phyloP scores from a whole-genome alignment of 768 basidiomycete species.

The Russula compacta region DNA sequence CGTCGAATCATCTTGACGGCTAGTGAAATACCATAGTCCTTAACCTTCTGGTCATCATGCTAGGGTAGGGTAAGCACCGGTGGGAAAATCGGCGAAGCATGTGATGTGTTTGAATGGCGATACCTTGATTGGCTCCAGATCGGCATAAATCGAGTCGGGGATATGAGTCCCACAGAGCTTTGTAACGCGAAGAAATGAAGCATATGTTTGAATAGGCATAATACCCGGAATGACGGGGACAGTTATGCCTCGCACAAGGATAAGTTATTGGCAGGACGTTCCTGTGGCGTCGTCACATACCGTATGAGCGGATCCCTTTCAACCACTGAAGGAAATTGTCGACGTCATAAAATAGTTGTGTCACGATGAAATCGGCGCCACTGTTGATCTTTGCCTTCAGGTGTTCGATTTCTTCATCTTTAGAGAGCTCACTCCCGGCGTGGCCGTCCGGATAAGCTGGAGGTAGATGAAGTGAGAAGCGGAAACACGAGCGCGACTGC shows the following conservation, averaged over 20 bases:
- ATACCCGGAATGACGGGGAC: slow-evolving; percentile 92
- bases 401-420: slow-evolving; percentile 55
- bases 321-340: slow-evolving; percentile 79
- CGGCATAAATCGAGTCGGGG: slow-evolving; percentile 53
- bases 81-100: neutral
- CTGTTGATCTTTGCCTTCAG: slow-evolving; percentile 86
- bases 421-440: slow-evolving; percentile 46
- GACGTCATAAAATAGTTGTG: slow-evolving; percentile 96
- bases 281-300: slow-evolving; percentile 30
- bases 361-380: slow-evolving; percentile 93
- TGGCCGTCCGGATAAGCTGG: slow-evolving; percentile 90
- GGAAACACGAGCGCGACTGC: neutral
- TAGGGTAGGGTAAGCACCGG: slow-evolving; percentile 25
- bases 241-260: slow-evolving; percentile 54
- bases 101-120: slow-evolving; percentile 20
- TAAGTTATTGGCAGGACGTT: neutral
- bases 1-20: slow-evolving; percentile 71
- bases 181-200: slow-evolving; percentile 84
- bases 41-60: slow-evolving; percentile 91
- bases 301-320: slow-evolving; percentile 56
- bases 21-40: slow-evolving; percentile 86
- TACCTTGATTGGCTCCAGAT: slow-evolving; percentile 72
- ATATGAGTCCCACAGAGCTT: slow-evolving; percentile 81
- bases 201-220: slow-evolving; percentile 97
- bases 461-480: slow-evolving; percentile 1